Evolutionary conservation across 352 stramenopile species (phyloP), one percentile per base, ranked within the genome.

Genomic region (Albugo candida): DNA sequence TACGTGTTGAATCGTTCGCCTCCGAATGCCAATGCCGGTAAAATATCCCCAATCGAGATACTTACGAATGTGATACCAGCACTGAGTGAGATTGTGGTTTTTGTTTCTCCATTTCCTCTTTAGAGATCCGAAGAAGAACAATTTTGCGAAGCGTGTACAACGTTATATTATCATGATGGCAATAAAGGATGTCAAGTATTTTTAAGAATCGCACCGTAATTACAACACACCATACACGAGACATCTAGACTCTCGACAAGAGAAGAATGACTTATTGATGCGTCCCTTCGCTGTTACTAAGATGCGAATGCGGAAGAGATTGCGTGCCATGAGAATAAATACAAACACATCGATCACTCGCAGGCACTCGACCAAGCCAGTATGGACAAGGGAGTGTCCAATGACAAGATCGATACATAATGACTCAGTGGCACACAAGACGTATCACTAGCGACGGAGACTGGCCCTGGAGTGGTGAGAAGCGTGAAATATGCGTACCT

Each of bases 101-200:
- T n/a, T n/a, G n/a, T n/a, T n/a, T n/a, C n/a, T n/a, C n/a, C n/a
- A n/a, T n/a, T n/a, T n/a, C n/a, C n/a, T n/a, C n/a, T 19, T 10
- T 31, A 31, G 24, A 31, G 24, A 31, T 31, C 24, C 24, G 24
- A 31, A 31, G 24, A 31, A 31, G 24, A 8, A 31, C 24, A 31
- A n/a, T 31, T 8, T 31, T 8, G 24, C 24, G 3, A 31, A 31
- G 8, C 24, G 3, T 38, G 41, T 13, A 0, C n/a, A 58, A 13
- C 20, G 24, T 51, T 8, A 50, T 45, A 19, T 59, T 59, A 39
- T 31, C 57, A 13, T 61, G 24, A 31, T 31, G 24, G 24, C 3
- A n/a, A 31, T 8, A 31, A 31, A 31, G 24, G 24, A 3, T 31
- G 18, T 41, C 50, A 1, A 38, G 46, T 36, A 12, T 38, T 34